phyloP scores from a whole-genome alignment of 2,329 filamentous ascomycete species.

The Thielaviopsis populi region DNA sequence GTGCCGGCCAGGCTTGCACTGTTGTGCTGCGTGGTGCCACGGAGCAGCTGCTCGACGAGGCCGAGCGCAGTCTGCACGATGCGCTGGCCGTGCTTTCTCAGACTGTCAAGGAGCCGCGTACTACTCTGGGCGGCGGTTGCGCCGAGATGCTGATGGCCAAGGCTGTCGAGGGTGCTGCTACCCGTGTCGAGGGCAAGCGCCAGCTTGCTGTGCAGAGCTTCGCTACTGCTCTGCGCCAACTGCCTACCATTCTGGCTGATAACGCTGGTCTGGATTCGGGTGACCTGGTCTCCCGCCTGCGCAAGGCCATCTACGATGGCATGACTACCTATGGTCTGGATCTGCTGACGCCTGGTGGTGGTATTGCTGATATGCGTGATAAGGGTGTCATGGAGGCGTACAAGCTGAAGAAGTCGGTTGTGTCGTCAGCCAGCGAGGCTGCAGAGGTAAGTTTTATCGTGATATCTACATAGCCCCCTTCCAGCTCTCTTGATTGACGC shows the following conservation, averaged over 20 bases:
- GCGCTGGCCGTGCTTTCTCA: constrained; percentile 91
- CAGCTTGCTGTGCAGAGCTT: constrained; percentile 87
- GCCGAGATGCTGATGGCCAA: constrained; percentile 99
- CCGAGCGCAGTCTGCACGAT: constrained; percentile 90
- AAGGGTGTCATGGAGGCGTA: constrained; percentile 93
- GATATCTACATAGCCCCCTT: not conserved
- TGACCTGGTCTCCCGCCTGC: constrained; percentile 77
- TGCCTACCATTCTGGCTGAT: constrained; percentile 93
- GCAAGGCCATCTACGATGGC: constrained; percentile 89
- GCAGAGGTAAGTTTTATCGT: constrained; percentile 58
- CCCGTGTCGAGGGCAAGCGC: constrained; percentile 92
- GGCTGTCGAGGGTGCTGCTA: constrained; percentile 84
- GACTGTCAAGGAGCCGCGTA: constrained; percentile 85
- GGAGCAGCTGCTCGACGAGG: constrained; percentile 91
- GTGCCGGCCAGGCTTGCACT: constrained; percentile 86
- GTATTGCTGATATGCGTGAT: constrained; percentile 90
- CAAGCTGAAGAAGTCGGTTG: constrained; percentile 96
- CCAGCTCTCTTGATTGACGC: not conserved
- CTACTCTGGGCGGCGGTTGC: constrained; percentile 86
- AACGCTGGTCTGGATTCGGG: constrained; percentile 94
- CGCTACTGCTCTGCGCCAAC: constrained; percentile 72
- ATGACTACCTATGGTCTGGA: constrained; percentile 87
- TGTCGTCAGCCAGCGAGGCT: constrained; percentile 88
- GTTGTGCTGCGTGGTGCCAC: constrained; percentile 93
- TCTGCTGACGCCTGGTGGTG: constrained; percentile 74